phyloP scores from a whole-genome alignment of 495 filamentous ascomycete genomes.

The Platismatia glauca region DNA sequence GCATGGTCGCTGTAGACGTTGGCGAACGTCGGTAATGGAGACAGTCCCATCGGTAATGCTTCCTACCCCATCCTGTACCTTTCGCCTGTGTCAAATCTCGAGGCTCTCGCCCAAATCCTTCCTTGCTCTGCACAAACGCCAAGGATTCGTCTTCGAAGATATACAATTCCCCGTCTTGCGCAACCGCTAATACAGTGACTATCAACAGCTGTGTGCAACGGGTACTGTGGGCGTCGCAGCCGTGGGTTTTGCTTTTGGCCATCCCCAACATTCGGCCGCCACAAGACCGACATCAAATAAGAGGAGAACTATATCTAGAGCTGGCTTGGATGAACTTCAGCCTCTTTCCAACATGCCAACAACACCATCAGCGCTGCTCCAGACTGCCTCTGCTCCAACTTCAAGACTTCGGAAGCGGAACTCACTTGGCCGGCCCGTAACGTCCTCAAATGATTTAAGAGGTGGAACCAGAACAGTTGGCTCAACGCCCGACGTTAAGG shows the following conservation, averaged over 20 bases:
- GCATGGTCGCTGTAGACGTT: constrained; percentile 8
- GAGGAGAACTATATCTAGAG: constrained; percentile 37
- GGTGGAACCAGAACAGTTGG: constrained; percentile 15
- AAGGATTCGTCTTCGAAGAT: not conserved
- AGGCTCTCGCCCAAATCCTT: not conserved
- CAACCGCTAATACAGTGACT: constrained; percentile 10
- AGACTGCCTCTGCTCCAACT: constrained; percentile 28
- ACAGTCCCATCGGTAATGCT: constrained; percentile 24
- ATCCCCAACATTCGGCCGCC: constrained; percentile 37
- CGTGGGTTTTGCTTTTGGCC: constrained; percentile 55
- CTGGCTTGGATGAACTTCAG: constrained; percentile 31
- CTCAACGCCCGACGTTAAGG: constrained; percentile 15
- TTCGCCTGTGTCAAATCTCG: not conserved
- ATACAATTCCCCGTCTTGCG: not conserved
- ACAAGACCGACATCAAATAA: constrained; percentile 33
- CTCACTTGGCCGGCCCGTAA: constrained; percentile 18
- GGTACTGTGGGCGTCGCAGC: constrained; percentile 61
- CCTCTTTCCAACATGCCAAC: constrained; percentile 28
- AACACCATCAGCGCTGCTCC: constrained; percentile 27
- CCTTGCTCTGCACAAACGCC: constrained; percentile 2
- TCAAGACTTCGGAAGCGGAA: constrained; percentile 20
- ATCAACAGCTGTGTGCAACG: constrained; percentile 56
- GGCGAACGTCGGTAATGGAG: constrained; percentile 24
- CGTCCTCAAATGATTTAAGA: constrained; percentile 13
- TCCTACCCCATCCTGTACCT: constrained; percentile 15